Percentiles rank a stretch among this genome's conserved stretches.
phyloP scores from a whole-genome alignment of 108 stramenopile species.

The Cyclotella sp. region DNA sequence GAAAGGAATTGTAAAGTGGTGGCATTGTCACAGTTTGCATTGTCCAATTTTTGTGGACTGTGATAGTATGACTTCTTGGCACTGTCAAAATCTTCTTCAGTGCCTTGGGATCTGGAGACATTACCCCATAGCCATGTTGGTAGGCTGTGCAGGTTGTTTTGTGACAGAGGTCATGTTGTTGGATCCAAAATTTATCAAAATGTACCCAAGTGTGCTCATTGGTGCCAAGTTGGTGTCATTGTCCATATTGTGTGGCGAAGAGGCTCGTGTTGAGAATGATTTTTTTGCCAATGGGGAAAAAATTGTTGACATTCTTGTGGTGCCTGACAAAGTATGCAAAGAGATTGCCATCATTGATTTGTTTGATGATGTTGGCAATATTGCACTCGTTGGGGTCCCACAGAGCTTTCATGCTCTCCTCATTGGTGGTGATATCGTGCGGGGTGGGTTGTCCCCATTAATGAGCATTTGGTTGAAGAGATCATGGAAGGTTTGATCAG shows the following conservation, averaged over 20 bases:
- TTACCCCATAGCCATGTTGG: constrained; percentile 18
- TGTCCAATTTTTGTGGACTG: background rate
- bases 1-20: background rate
- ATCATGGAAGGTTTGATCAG: background rate
- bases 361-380: background rate
- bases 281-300: background rate
- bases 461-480: background rate
- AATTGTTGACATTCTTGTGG: background rate
- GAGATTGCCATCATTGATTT: background rate
- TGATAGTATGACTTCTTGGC: background rate
- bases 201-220: background rate
- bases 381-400: constrained; percentile 7
- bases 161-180: background rate
- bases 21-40: constrained; percentile 1
- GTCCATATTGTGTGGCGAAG: background rate
- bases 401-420: background rate
- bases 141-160: background rate
- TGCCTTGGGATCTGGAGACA: too few species aligned
- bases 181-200: background rate
- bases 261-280: background rate
- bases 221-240: background rate
- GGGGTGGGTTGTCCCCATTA: background rate
- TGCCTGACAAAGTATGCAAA: background rate
- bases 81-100: background rate
- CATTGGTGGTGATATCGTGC: background rate